These are phyloP conservation scores for Cunninghamia lanceolata DNA, from an alignment of 75 land plant genomes.

Conservation along the genomic window DNA sequence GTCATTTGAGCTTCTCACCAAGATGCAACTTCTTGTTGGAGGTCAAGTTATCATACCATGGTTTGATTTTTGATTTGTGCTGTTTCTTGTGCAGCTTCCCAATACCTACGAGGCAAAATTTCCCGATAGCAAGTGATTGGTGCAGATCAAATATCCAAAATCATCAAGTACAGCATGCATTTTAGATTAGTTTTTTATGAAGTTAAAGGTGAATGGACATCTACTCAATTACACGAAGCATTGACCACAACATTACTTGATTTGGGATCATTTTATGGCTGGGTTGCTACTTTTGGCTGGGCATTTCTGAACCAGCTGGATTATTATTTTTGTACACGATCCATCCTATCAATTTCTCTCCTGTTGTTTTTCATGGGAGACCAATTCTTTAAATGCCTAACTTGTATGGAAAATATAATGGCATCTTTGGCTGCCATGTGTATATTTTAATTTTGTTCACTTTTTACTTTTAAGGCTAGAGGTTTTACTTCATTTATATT, in stretches of 20 bases:
- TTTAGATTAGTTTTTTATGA: background rate
- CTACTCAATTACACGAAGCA: background rate
- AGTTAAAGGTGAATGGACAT: background rate
- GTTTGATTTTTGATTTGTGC: background rate
- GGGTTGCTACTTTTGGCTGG: background rate
- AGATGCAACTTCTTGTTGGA: background rate
- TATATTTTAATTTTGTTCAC: background rate
- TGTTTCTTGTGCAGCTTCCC: constrained; percentile 30
- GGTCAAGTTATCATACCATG: background rate
- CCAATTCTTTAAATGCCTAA: background rate
- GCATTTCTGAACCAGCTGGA: background rate
- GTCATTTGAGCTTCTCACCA: background rate
- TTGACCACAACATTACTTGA: background rate
- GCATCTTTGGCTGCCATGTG: background rate
- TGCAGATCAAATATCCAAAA: background rate
- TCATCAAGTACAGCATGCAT: background rate
- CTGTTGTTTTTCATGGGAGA: constrained; percentile 1
- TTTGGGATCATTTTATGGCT: background rate
- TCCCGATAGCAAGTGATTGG: constrained; percentile 36
- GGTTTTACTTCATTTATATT: background rate
- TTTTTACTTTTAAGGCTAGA: background rate
- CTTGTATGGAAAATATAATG: background rate
- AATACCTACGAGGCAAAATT: constrained; percentile 40
- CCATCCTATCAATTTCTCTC: background rate
- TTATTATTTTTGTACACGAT: background rate